Evolutionary conservation across 1,284 basidiomycete genomes (phyloP).

Genomic region (Cutaneotrichosporon cavernicola): DNA sequence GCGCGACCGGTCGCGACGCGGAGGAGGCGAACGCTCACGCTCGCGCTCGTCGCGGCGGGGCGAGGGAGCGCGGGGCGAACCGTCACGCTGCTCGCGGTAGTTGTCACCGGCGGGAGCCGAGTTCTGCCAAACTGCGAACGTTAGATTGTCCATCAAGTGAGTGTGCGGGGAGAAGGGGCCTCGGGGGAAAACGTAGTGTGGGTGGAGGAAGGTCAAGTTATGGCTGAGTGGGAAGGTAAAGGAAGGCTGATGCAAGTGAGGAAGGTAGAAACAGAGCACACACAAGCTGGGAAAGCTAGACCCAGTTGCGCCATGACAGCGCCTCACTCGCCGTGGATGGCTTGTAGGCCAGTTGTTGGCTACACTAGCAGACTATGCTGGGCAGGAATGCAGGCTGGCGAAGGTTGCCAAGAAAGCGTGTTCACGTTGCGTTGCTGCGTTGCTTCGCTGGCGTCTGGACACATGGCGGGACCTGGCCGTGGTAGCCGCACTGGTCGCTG

Average conservation of each 20-base stretch:
- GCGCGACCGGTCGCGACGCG: constrained; percentile 35
- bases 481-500: background rate
- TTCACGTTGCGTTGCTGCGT: constrained; percentile 1
- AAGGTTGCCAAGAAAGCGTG: background rate
- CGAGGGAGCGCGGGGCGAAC: constrained; percentile 25
- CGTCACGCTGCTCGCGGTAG: constrained; percentile 24
- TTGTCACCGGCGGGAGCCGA: constrained; percentile 29
- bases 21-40: constrained; percentile 23
- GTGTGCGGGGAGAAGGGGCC: background rate
- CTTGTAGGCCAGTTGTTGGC: background rate
- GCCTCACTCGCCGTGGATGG: constrained; percentile 1
- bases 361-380: background rate
- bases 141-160: constrained; percentile 19
- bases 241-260: background rate
- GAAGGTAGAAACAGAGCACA: background rate
- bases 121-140: constrained; percentile 47
- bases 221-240: background rate
- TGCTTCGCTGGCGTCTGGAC: constrained; percentile 1
- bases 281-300: background rate
- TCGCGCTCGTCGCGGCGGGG: constrained; percentile 28
- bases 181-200: background rate
- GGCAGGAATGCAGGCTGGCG: background rate
- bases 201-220: background rate
- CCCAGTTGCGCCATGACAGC: background rate
- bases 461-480: background rate